phyloP scores from a whole-genome alignment of 1,284 basidiomycete species.

The Phlebopus sp. region DNA sequence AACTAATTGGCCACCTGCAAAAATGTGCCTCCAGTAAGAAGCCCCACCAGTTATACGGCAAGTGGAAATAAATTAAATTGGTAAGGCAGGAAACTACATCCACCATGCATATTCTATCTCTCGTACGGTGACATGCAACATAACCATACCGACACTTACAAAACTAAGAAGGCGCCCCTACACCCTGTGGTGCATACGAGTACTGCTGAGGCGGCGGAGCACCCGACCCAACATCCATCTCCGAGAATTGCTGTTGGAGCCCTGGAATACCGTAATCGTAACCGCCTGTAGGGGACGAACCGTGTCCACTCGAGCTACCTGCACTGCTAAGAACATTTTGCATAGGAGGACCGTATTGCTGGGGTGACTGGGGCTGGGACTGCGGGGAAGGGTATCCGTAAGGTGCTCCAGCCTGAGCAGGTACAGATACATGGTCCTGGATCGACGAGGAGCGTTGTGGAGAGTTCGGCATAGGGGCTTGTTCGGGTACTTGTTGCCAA shows the following conservation, averaged over 20 bases:
- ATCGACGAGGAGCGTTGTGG: background rate
- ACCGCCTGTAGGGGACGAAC: conserved; percentile 10
- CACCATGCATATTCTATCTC: background rate
- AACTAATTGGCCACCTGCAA: no score
- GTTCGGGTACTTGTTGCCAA: background rate
- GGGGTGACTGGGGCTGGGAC: conserved; percentile 16
- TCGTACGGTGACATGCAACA: background rate
- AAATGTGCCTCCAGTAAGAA: no score
- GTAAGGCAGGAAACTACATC: background rate
- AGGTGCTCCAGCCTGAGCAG: conserved; percentile 2
- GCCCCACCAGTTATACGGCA: background rate
- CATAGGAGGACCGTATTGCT: conserved; percentile 13
- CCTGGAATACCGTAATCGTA: conserved; percentile 22
- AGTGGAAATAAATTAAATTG: background rate
- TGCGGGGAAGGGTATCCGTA: conserved; percentile 21
- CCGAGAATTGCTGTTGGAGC: conserved; percentile 33
- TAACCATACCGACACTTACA: background rate
- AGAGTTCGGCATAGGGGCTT: background rate
- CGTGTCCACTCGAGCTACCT: conserved; percentile 24
- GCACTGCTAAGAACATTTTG: conserved; percentile 14
- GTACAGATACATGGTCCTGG: background rate
- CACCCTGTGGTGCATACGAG: conserved; percentile 20
- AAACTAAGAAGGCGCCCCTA: conserved; percentile 15
- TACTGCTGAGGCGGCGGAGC: conserved; percentile 20
- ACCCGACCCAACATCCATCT: conserved; percentile 26